Base-by-base conservation (phyloP, 1,284 basidiomycete genomes). In the Pascua guehoae region DNA sequence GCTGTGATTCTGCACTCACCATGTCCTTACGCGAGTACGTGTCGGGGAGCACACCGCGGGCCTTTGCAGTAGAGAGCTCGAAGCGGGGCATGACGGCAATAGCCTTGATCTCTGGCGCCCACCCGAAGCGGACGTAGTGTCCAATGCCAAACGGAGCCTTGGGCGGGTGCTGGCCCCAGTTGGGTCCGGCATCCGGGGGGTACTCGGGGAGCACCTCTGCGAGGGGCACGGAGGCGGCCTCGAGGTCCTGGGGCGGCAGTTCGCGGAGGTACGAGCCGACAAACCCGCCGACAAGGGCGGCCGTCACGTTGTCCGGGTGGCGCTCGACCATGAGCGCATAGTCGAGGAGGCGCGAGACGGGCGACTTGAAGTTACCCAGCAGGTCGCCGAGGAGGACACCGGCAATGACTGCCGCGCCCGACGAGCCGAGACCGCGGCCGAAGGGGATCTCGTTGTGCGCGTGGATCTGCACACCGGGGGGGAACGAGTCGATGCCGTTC, bases 271-370 rank as follows among this genome's bases (percentile, higher is more conserved):
- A 99, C 8, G 89, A 91, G 11, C 95, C 96, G n/a, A 98, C 91
- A 74, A 99, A 98, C 0, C 96, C 96, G 42, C 96, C 96, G 38
- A 98, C 84, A 40, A 99, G 84, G 0, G 95, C 95, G 0, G 96
- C 96, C 0, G 96, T 96, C 64, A 99, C 95, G 74, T 99, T 99
- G 79, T 99, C 96, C 9, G 96, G 96, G 76, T 99, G 96, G 11
- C 96, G 85, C 78, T 99, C 96, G 68, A 99, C 94, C 96, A 99
- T 98, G 57, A 99, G 83, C 1, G 96, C 94, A 72, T 92, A 95
- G 78, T 99, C 96, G 56, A 98, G 84, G 66, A 96, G 81, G 36
- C 96, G 85, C 51, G 83, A 83, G 38, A 78, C 81, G 15, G 87
- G 73, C 12, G 98, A 84, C 24, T 81, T 72, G 59, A 98, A 82